Conservation (phyloP, 2,329 filamentous ascomycete genomes). For the Neopestalotiopsis clavispora region DNA sequence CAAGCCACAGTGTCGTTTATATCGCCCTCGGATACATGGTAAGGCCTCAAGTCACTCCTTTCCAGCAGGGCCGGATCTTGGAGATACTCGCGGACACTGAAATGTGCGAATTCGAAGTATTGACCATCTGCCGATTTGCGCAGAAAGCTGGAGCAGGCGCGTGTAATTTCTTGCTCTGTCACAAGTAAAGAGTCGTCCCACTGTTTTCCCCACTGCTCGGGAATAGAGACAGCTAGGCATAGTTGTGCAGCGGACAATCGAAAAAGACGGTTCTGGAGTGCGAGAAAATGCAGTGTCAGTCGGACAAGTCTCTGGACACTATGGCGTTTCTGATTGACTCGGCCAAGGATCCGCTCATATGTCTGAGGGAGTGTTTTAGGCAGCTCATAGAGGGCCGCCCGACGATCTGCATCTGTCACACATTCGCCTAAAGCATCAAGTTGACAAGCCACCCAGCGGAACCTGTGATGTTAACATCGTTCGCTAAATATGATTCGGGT, state of each 20-base stretch:
- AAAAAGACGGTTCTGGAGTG: too few species aligned
- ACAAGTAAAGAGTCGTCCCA: not conserved
- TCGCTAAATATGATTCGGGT: fast-evolving
- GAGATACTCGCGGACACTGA: not conserved
- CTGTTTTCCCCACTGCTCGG: not conserved
- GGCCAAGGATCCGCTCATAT: not conserved
- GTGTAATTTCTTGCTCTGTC: not conserved
- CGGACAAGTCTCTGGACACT: not conserved
- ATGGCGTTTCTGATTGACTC: not conserved
- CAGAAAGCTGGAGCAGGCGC: not conserved
- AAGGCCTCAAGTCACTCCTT: not conserved
- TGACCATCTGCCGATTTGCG: not conserved
- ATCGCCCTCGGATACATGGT: not conserved
- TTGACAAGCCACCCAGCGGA: not conserved
- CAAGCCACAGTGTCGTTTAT: not conserved
- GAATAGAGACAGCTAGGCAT: not conserved
- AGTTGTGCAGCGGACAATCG: not conserved
- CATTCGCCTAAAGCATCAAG: not conserved
- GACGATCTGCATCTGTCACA: not conserved
- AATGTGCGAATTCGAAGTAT: not conserved
- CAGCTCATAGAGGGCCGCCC: not conserved
- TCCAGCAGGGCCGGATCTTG: not conserved
- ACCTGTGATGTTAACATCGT: not conserved
- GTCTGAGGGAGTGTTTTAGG: not conserved
- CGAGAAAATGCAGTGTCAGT: not conserved